phyloP scores from a whole-genome alignment of 2,329 filamentous ascomycete genomes.

The Dothiorella sarmentorum region DNA sequence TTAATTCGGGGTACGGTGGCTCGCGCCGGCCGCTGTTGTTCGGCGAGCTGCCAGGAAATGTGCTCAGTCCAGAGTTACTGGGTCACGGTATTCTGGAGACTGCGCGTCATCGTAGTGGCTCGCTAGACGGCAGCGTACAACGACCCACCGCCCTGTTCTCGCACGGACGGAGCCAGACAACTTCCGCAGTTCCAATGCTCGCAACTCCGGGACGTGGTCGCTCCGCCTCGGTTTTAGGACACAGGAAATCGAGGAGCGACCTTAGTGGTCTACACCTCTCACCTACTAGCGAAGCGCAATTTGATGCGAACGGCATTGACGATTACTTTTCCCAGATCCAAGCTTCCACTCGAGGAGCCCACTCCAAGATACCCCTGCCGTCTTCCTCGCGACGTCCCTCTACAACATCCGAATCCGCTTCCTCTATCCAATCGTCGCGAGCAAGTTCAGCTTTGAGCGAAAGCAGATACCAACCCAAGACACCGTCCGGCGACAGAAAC shows the following conservation, averaged over 20 bases:
- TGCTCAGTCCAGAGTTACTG: not conserved
- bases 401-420: slow-evolving; percentile 34
- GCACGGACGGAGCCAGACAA: slow-evolving; percentile 13
- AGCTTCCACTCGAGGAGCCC: slow-evolving; percentile 6
- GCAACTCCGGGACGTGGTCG: slow-evolving; percentile 5
- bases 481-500: slow-evolving; percentile 25
- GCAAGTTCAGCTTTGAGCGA: slow-evolving; percentile 24
- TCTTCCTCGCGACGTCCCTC: slow-evolving; percentile 25
- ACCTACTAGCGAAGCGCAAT: not conserved
- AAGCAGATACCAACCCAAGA: slow-evolving; percentile 25
- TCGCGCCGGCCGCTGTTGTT: slow-evolving; percentile 15
- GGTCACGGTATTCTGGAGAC: slow-evolving; percentile 11
- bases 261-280: slow-evolving; percentile 10
- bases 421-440: slow-evolving; percentile 33
- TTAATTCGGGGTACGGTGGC: slow-evolving; percentile 4
- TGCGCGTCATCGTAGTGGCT: slow-evolving; percentile 13
- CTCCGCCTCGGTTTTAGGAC: slow-evolving; percentile 10
- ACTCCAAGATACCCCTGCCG: slow-evolving; percentile 16
- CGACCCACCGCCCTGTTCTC: slow-evolving; percentile 16
- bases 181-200: not conserved
- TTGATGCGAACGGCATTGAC: slow-evolving; percentile 17
- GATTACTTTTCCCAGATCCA: slow-evolving; percentile 16
- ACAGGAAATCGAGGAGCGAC: slow-evolving; percentile 18
- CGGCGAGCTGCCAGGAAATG: slow-evolving; percentile 11
- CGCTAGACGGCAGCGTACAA: slow-evolving; percentile 11